Base-by-base conservation (phyloP, 441 rosid genomes). In the Bocquillonia castaneifolia region DNA sequence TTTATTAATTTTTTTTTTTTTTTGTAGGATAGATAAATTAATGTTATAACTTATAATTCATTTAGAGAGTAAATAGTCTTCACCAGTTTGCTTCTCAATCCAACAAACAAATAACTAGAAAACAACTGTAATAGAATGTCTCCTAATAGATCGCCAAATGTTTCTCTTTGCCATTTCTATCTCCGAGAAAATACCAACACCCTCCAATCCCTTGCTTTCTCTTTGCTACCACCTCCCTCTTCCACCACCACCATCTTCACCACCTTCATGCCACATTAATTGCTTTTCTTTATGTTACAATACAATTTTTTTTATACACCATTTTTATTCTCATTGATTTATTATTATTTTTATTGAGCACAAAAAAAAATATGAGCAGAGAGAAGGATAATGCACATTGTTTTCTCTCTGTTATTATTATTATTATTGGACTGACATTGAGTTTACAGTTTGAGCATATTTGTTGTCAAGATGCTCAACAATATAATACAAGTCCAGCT, bases 91-190 rank as follows among this genome's bases (percentile, higher is more conserved):
- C n/a, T n/a, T n/a, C n/a, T n/a, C n/a, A n/a, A n/a, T n/a, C n/a
- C n/a, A n/a, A n/a, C n/a, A n/a, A n/a, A n/a, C n/a, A n/a, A n/a
- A n/a, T n/a, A n/a, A n/a, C n/a, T n/a, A n/a, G n/a, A n/a, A n/a
- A n/a, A n/a, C n/a, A n/a, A n/a, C n/a, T n/a, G n/a, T n/a, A 26
- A 4, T 25, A 23, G 26, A 42, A 66, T 20, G 25, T 70, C 17
- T 59, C 82, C 83, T 73, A 69, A 45, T 34, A 77, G 68, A 61
- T 77, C 85, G 84, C 77, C 89, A 79, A 68, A 39, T 79, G 79
- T 76, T 75, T 74, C 91, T 86, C 97, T 74, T 85, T 68, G 82
- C 90, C 89, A 64, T 85, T 82, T 81, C 86, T 83, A 82, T 79
- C 69, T 45, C 73, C 76, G 75, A 44, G 55, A 82, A 80, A 73